Evolutionary conservation across 73 alveolate genomes (phyloP).

Genomic region (Paramecium pentaurelia): DNA sequence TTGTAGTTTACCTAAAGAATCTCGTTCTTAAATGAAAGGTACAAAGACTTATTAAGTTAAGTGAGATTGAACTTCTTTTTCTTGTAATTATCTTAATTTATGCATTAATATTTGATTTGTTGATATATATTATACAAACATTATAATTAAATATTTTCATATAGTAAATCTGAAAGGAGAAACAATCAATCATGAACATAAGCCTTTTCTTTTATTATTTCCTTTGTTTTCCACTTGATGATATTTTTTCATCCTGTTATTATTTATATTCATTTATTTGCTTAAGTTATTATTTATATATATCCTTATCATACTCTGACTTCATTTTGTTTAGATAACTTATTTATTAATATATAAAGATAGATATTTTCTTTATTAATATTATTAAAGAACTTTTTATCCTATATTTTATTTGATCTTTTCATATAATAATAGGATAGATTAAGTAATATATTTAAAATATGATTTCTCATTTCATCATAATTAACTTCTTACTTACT

Average conservation of each 20-base stretch:
- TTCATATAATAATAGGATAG: not conserved
- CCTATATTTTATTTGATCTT: not conserved
- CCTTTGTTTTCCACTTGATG: not conserved
- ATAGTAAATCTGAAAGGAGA: not conserved
- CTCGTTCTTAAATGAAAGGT: conserved; percentile 26
- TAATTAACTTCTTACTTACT: not conserved
- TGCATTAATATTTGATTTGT: not conserved
- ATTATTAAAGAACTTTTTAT: not conserved
- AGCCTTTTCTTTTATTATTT: not conserved
- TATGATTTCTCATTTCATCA: not conserved
- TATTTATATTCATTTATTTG: not conserved
- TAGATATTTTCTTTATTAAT: not conserved
- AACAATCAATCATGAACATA: not conserved
- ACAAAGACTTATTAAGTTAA: not conserved
- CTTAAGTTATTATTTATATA: not conserved
- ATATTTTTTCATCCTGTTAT: not conserved
- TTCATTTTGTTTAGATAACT: not conserved
- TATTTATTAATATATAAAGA: not conserved
- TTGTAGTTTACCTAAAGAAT: not conserved
- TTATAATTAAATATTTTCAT: not conserved
- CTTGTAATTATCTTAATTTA: not conserved
- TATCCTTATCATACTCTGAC: not conserved
- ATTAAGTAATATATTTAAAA: not conserved
- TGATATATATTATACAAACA: not conserved
- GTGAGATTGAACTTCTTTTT: not conserved